phyloP scores from a whole-genome alignment of 441 rosid genomes.

The Populus hybrid region DNA sequence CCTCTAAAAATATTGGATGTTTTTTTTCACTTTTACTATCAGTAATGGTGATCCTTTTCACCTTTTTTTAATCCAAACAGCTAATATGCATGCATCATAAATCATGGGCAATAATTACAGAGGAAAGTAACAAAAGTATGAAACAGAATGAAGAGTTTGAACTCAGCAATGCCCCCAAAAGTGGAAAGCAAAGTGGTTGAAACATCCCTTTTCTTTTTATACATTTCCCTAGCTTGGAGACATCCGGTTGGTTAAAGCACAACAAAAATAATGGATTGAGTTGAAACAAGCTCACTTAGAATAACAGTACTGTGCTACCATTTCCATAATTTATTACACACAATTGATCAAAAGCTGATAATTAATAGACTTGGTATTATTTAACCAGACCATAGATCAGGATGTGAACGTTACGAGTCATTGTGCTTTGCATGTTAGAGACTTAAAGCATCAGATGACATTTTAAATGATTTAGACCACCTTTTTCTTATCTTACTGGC shows the following conservation, averaged over 20 bases:
- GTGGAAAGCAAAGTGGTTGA: constrained; percentile 13
- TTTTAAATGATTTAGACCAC: neutral
- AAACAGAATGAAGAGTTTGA: neutral
- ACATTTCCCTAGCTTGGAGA: constrained; percentile 17
- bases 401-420: constrained; percentile 12
- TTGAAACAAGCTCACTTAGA: constrained; percentile 11
- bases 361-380: neutral
- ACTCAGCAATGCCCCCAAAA: constrained; percentile 22
- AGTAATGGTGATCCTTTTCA: neutral
- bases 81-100: constrained; percentile 16
- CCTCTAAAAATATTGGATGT: no score
- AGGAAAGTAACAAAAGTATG: neutral
- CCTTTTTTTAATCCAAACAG: neutral
- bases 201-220: constrained; percentile 9
- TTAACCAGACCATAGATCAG: neutral
- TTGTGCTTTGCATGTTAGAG: constrained; percentile 3
- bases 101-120: constrained; percentile 1
- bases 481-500: neutral
- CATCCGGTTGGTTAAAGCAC: constrained; percentile 43
- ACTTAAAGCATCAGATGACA: neutral
- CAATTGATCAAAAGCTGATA: neutral
- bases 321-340: neutral
- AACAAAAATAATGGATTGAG: constrained; percentile 19
- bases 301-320: neutral
- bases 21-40: neutral